These are phyloP conservation scores for Fragaria nilgerrensis DNA, from an alignment of 306 rosid species.

Conservation along the genomic window DNA sequence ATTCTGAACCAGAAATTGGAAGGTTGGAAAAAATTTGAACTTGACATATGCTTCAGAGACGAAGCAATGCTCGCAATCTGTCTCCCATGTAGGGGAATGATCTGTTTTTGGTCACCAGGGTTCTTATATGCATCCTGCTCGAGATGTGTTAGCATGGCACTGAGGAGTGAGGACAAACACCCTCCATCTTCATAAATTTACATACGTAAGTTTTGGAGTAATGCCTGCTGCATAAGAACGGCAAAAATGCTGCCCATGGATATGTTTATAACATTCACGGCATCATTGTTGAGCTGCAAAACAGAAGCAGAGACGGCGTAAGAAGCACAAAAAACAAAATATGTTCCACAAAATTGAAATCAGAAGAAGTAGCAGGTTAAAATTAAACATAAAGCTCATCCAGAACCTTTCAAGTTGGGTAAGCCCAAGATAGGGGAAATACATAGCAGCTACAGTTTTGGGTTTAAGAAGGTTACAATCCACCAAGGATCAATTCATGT, in stretches of 20 bases:
- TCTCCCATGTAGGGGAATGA: not conserved
- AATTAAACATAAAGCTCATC: not conserved
- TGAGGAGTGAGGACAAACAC: not conserved
- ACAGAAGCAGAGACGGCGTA: conserved; percentile 1
- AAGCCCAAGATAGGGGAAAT: not conserved
- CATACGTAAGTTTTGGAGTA: conserved; percentile 40
- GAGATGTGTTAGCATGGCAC: not conserved
- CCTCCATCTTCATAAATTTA: conserved; percentile 21
- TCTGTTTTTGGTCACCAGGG: conserved; percentile 8
- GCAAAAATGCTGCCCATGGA: conserved; percentile 85
- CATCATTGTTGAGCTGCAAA: conserved; percentile 90
- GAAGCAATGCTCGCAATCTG: not conserved
- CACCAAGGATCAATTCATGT: not conserved
- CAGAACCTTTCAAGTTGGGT: not conserved
- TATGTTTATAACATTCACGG: conserved; percentile 85
- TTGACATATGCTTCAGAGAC: not conserved
- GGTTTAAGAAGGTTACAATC: not conserved
- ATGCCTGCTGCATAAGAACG: conserved; percentile 73
- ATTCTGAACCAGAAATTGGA: not conserved
- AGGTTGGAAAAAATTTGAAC: not conserved
- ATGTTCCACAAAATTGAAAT: not conserved
- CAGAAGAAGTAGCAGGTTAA: not conserved
- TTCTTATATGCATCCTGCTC: not conserved
- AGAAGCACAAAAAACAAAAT: not conserved
- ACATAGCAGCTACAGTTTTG: not conserved